Evolutionary conservation across 2,329 filamentous ascomycete genomes (phyloP).

Genomic region (Talaromyces islandicus): DNA sequence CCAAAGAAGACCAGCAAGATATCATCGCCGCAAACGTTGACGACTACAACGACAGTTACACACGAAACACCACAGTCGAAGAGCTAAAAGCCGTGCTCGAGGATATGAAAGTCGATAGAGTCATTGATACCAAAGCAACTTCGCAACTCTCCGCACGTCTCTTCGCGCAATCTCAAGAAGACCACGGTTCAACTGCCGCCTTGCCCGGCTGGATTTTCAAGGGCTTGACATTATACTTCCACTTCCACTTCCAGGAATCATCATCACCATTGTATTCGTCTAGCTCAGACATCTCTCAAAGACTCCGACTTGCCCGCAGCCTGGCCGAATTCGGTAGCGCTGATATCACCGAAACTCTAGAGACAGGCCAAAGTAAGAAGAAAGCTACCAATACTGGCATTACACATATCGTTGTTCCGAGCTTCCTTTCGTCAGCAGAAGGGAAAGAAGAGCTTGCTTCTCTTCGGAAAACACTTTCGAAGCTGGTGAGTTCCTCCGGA

Average conservation of each 20-base stretch:
- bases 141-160: slow-evolving; percentile 45
- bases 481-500: slow-evolving; percentile 19
- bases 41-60: slow-evolving; percentile 75
- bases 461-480: slow-evolving; percentile 25
- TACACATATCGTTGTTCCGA: slow-evolving; percentile 65
- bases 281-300: background rate
- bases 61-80: slow-evolving; percentile 58
- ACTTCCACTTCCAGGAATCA: slow-evolving; percentile 14
- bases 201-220: slow-evolving; percentile 44
- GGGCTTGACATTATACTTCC: slow-evolving; percentile 41
- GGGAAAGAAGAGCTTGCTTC: slow-evolving; percentile 21
- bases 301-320: slow-evolving; percentile 43
- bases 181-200: slow-evolving; percentile 16
- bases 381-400: slow-evolving; percentile 39
- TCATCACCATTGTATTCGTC: background rate
- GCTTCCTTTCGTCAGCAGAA: slow-evolving; percentile 42
- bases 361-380: slow-evolving; percentile 14
- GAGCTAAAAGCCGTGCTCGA: slow-evolving; percentile 54
- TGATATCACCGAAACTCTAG: slow-evolving; percentile 44
- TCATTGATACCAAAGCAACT: slow-evolving; percentile 37
- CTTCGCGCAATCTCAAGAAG: slow-evolving; percentile 46
- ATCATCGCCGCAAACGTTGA: slow-evolving; percentile 62
- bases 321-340: slow-evolving; percentile 67
- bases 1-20: slow-evolving; percentile 50
- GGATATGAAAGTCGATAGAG: slow-evolving; percentile 28